Conservation (phyloP, 2,329 filamentous ascomycete genomes). For the Neurospora sp. region DNA sequence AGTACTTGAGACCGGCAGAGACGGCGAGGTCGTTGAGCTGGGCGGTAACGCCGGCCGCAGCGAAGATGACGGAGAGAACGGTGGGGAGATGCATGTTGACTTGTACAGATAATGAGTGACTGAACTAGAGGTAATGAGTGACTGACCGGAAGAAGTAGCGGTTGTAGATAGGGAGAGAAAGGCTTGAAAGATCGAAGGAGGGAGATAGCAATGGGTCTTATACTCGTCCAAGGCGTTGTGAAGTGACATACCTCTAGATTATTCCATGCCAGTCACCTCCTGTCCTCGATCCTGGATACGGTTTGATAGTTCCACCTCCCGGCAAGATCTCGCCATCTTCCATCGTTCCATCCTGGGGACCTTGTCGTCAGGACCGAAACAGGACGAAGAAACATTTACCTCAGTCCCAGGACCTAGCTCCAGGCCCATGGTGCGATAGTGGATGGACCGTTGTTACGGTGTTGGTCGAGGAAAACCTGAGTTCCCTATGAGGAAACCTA, state of each 20-base stretch:
- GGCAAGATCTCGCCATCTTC: neutral
- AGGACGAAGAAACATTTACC: neutral
- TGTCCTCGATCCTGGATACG: neutral
- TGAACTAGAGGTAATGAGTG: neutral
- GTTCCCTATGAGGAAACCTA: neutral
- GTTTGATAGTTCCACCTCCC: neutral
- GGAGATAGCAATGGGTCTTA: neutral
- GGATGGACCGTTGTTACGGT: neutral
- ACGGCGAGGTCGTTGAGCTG: slow-evolving; percentile 44
- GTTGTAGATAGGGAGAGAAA: neutral
- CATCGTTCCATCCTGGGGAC: neutral
- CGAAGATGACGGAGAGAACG: slow-evolving; percentile 15
- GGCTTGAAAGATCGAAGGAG: neutral
- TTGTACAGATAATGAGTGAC: neutral
- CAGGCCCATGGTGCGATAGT: neutral
- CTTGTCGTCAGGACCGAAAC: neutral
- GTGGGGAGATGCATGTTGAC: slow-evolving; percentile 14
- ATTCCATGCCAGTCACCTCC: neutral
- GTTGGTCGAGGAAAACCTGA: neutral
- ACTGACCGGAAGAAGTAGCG: neutral
- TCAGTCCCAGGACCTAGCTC: neutral
- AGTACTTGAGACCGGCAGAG: slow-evolving; percentile 49
- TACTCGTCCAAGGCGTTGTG: neutral
- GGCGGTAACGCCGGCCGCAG: slow-evolving; percentile 14
- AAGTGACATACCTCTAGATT: neutral